Conservation (phyloP, 2,329 filamentous ascomycete species). For the Arthrobotrys entomopaga region DNA sequence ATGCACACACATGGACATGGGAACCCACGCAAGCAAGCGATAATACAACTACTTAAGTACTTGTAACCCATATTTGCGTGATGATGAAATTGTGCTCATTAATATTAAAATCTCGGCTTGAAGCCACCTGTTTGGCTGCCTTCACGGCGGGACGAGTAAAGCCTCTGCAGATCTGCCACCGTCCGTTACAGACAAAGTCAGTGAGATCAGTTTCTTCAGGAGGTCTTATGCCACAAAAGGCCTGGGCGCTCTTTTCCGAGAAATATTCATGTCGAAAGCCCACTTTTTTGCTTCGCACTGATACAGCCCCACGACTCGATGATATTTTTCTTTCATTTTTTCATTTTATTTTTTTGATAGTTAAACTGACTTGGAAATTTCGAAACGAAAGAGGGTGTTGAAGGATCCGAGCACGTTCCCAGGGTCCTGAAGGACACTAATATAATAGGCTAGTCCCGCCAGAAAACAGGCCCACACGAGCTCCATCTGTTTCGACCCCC, state of each 20-base stretch:
- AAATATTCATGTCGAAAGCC: conserved; percentile 4
- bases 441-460: conserved; percentile 23
- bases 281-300: neutral
- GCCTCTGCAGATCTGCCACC: conserved; percentile 4
- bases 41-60: conserved; percentile 11
- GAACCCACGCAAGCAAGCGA: conserved; percentile 54
- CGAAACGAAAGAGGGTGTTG: conserved; percentile 51
- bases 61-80: neutral
- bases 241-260: neutral
- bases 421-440: conserved; percentile 32
- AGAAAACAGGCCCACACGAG: conserved; percentile 31
- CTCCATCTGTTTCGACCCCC: conserved; percentile 29
- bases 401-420: conserved; percentile 52
- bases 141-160: conserved; percentile 3
- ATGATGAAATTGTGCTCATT: conserved; percentile 34
- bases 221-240: neutral
- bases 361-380: conserved; percentile 18
- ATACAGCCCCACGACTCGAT: neutral
- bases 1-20: conserved; percentile 54
- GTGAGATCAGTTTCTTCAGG: neutral
- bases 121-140: conserved; percentile 48
- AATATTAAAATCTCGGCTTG: conserved; percentile 49
- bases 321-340: conserved; percentile 14
- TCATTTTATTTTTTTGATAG: too few species aligned
- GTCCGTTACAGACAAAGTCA: too few species aligned